Evolutionary conservation across 2,329 filamentous ascomycete species (phyloP), one percentile per base, ranked within the genome.

Genomic region (Trichoderma arundinaceum): DNA sequence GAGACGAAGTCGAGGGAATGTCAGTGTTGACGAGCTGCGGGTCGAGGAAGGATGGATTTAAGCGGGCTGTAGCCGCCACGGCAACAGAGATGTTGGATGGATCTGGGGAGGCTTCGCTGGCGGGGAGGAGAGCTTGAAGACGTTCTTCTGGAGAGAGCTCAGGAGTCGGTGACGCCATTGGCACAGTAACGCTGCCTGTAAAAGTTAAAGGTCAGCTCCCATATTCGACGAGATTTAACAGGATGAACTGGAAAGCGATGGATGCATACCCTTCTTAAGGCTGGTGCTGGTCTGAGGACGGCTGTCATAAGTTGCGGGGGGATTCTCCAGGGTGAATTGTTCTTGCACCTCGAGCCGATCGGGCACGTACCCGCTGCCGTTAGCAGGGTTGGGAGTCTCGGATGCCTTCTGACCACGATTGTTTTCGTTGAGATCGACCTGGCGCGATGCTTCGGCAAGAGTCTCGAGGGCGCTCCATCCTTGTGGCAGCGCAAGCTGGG

Each of bases 391-490:
- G 67, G 79, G 19, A 72, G 74, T 68, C 53, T 80, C 69, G 28
- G 72, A 71, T 35, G 68, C 70, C 32, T 72, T 81, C 67, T 84
- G 78, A 65, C 81, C 81, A 70, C 86, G 84, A 60, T 82, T 84
- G 73, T 87, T 88, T 72, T 88, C 84, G 67, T 82, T 85, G 15
- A 88, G 81, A 71, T 91, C 90, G 66, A 95, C 86, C 75, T 92
- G 91, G 58, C 92, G 86, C 57, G 93, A 96, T 0, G 94, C 93
- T 77, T 97, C 93, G 38, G 93, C 93, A 22, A 97, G 83, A 5
- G 93, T 93, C 75, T 96, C 92, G 43, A 97, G 82, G 1, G 92
- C 91, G 68, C 92, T 92, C 83, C 92, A 92, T 69, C 88, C 87
- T 70, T 87, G 85, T 1, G 83, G 81, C 7, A 82, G 72, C 22